Conservation (phyloP, 495 filamentous ascomycete species). For the Aeminium ludgeri region DNA sequence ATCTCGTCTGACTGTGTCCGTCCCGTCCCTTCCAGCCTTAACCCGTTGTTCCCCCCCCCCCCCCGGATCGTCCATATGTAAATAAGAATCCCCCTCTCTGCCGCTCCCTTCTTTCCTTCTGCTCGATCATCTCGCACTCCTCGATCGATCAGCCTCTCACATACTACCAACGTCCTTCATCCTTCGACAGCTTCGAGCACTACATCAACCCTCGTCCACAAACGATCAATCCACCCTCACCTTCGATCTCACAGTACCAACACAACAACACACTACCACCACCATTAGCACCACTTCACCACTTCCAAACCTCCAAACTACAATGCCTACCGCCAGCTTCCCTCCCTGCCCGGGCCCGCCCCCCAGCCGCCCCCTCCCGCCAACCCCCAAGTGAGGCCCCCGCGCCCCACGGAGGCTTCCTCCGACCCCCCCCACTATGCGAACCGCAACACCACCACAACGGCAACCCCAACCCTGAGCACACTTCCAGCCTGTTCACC, state of each 20-base stretch:
- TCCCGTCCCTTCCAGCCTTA: too few relatives aligned
- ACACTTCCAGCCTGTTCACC: too few relatives aligned
- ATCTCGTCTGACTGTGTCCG: too few relatives aligned
- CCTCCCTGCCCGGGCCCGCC: constrained; percentile 77
- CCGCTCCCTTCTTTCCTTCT: constrained; percentile 4
- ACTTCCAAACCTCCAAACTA: constrained; percentile 15
- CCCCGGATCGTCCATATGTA: too few relatives aligned
- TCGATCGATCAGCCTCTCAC: not conserved
- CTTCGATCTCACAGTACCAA: not conserved
- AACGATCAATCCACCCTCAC: not conserved
- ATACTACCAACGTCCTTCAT: not conserved
- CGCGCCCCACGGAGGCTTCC: too few relatives aligned
- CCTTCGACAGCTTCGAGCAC: not conserved
- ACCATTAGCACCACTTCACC: not conserved
- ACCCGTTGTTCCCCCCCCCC: too few relatives aligned
- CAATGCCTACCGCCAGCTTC: constrained; percentile 45
- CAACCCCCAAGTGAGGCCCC: constrained; percentile 41
- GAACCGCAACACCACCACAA: too few relatives aligned
- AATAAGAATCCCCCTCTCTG: too few relatives aligned
- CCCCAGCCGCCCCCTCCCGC: constrained; percentile 67
- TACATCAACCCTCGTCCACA: not conserved
- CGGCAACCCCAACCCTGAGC: too few relatives aligned
- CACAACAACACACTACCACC: not conserved
- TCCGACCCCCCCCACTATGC: too few relatives aligned
- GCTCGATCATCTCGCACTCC: not conserved